These are phyloP conservation scores for Pisolithus marmoratus DNA, from an alignment of 768 basidiomycete genomes.

Conservation along the genomic window DNA sequence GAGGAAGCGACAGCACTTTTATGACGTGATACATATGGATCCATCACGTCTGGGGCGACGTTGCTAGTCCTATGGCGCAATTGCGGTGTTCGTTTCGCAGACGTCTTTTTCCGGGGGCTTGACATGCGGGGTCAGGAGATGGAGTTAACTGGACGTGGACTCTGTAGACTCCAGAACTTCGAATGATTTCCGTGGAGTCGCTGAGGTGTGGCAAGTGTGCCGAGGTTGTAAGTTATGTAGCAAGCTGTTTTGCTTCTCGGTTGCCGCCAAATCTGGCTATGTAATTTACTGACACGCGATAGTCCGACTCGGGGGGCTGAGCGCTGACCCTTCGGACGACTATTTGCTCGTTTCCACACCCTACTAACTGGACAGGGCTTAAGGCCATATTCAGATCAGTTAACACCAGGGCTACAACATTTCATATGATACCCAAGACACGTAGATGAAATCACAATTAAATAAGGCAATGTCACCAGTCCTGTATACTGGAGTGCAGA, in stretches of 20 bases:
- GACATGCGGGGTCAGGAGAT: conserved; percentile 19
- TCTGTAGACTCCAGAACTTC: conserved; percentile 3
- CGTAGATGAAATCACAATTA: conserved; percentile 15
- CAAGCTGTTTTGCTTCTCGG: no score
- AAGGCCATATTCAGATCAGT: no score
- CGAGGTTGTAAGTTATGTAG: no score
- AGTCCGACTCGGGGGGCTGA: no score
- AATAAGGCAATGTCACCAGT: conserved; percentile 18
- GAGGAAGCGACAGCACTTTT: conserved; percentile 53
- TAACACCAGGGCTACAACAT: no score
- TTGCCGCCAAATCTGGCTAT: no score
- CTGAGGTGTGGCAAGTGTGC: conserved; percentile 1
- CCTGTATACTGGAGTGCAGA: conserved; percentile 5
- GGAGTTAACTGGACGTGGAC: not conserved
- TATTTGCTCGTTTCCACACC: no score
- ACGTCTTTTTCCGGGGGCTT: conserved; percentile 15
- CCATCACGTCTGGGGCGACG: conserved; percentile 35
- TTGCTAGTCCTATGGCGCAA: conserved; percentile 23
- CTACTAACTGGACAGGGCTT: no score
- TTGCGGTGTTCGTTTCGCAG: conserved; percentile 21
- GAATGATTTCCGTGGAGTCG: conserved; percentile 8
- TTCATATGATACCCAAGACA: not conserved
- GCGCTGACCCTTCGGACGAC: no score
- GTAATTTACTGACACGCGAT: no score
- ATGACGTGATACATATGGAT: conserved; percentile 27